Conservation (phyloP, 768 basidiomycete species). For the Lyophyllum atratum region DNA sequence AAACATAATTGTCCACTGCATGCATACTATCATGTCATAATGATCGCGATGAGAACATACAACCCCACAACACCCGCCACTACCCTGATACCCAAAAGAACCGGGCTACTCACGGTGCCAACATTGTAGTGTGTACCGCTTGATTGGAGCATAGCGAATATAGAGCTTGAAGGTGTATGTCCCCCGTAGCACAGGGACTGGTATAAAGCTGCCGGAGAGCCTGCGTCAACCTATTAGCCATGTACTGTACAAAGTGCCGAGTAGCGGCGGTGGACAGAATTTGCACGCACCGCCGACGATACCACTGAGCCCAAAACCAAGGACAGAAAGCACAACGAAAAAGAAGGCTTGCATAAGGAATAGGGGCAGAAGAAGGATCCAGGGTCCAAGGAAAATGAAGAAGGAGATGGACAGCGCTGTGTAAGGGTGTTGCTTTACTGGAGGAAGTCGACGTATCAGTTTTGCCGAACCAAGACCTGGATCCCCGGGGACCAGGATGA, state of each 20-base stretch:
- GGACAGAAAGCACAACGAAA: slow-evolving; percentile 11
- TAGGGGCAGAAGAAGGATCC: slow-evolving; percentile 24
- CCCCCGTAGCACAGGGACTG: slow-evolving; percentile 25
- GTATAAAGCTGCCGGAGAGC: slow-evolving; percentile 25
- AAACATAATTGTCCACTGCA: no score
- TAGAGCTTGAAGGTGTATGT: slow-evolving; percentile 22
- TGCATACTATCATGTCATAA: not conserved
- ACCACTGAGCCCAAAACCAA: slow-evolving; percentile 20
- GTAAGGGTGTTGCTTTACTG: slow-evolving; percentile 20
- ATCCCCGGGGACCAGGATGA: not conserved
- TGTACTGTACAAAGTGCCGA: not conserved
- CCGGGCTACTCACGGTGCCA: slow-evolving; percentile 64
- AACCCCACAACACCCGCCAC: slow-evolving; percentile 16
- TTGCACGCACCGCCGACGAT: slow-evolving; percentile 24
- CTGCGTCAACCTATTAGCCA: slow-evolving; percentile 7
- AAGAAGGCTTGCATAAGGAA: slow-evolving; percentile 19
- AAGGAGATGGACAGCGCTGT: slow-evolving; percentile 12
- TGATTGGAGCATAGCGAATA: slow-evolving; percentile 26
- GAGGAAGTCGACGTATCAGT: not conserved
- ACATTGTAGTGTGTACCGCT: slow-evolving; percentile 23
- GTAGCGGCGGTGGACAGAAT: not conserved
- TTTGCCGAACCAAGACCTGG: not conserved
- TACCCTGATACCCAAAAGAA: slow-evolving; percentile 50
- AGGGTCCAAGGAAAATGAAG: slow-evolving; percentile 23
- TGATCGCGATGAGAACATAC: slow-evolving; percentile 19